Conservation (phyloP, 108 stramenopile genomes). For the Nitzschia sp. region DNA sequence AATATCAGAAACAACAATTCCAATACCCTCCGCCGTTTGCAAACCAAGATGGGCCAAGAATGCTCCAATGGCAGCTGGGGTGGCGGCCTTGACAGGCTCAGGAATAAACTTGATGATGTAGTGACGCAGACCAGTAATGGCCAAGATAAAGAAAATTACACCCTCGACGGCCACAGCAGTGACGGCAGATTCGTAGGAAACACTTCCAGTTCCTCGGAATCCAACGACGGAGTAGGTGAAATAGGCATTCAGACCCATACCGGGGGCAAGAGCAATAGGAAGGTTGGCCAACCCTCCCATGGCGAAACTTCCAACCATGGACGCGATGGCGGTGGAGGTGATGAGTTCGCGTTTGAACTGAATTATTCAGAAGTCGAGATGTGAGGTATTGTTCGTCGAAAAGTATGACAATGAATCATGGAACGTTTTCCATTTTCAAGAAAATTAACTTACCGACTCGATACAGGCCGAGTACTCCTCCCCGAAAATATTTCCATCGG, state of each 20-base stretch:
- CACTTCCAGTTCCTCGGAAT: conserved; percentile 55
- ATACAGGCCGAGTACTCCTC: conserved; percentile 43
- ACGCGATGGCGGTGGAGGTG: conserved; percentile 58
- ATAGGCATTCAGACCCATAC: conserved; percentile 79
- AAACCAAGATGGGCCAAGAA: conserved; percentile 70
- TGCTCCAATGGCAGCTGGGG: conserved; percentile 69
- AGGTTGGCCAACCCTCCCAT: conserved; percentile 67
- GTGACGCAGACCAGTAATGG: conserved; percentile 56
- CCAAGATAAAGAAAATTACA: conserved; percentile 56
- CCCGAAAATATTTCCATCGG: conserved; percentile 45
- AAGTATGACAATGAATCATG: background rate
- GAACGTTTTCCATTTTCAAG: background rate
- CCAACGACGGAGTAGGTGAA: conserved; percentile 64
- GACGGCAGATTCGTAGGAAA: conserved; percentile 52
- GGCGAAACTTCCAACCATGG: conserved; percentile 54
- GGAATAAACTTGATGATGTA: conserved; percentile 52
- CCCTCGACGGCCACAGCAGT: conserved; percentile 72
- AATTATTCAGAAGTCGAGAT: background rate
- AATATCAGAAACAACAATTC: conserved; percentile 62
- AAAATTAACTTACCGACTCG: conserved; percentile 13
- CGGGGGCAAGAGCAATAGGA: conserved; percentile 65
- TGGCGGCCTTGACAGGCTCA: conserved; percentile 61
- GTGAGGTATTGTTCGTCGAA: conserved; percentile 41
- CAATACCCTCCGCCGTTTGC: conserved; percentile 70
- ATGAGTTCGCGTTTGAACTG: conserved; percentile 49